phyloP scores from a whole-genome alignment of 2,329 filamentous ascomycete genomes.

The Fusarium decemcellulare region DNA sequence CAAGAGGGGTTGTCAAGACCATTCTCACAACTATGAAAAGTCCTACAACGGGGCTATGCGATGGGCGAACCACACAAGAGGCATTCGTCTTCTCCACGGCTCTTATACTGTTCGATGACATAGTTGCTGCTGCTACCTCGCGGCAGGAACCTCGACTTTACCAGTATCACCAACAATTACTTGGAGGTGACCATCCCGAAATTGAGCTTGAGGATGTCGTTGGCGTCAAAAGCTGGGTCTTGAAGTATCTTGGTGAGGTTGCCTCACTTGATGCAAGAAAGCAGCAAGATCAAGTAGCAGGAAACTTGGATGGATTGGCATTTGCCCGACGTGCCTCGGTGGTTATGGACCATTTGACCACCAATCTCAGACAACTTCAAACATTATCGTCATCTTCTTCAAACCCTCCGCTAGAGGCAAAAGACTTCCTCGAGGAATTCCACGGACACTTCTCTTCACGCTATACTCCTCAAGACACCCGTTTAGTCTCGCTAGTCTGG shows the following conservation, averaged over 20 bases:
- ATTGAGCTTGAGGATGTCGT: not conserved
- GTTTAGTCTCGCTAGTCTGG: not conserved
- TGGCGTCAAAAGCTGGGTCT: not conserved
- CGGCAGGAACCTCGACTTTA: not conserved
- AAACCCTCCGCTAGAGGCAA: too few species aligned
- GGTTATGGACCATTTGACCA: not conserved
- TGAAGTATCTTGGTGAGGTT: not conserved
- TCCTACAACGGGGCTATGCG: not conserved
- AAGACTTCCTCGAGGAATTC: not conserved
- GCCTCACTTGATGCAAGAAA: not conserved
- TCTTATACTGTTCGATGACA: not conserved
- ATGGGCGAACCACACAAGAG: not conserved
- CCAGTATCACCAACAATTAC: not conserved
- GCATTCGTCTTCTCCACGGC: not conserved
- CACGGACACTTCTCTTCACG: too few species aligned
- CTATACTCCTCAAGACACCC: not conserved
- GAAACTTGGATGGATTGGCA: not conserved
- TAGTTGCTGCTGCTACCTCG: not conserved
- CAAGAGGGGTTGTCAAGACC: not conserved
- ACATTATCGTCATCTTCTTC: too few species aligned
- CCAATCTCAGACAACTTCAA: not conserved
- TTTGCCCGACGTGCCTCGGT: not conserved
- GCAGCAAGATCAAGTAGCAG: not conserved
- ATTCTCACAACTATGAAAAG: not conserved
- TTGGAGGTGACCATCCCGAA: not conserved